Conservation (phyloP, 441 rosid genomes). For the Jatropha podagrica region DNA sequence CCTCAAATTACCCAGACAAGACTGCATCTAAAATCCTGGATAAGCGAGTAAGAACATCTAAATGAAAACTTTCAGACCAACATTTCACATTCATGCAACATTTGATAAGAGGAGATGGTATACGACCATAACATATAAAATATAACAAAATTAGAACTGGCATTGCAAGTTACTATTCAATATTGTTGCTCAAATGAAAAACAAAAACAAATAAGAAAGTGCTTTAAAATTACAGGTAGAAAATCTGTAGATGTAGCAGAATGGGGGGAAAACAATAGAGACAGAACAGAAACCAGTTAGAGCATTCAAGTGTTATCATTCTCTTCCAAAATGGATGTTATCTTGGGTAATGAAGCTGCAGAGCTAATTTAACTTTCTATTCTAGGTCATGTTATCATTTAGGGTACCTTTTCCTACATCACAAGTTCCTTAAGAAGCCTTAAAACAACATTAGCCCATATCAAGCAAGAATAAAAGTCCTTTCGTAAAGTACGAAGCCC, state of each 20-base stretch:
- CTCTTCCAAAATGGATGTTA: not conserved
- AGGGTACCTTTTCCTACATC: not conserved
- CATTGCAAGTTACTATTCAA: not conserved
- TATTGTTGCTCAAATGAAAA: not conserved
- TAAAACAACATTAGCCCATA: too few species aligned
- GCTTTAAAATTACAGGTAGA: not conserved
- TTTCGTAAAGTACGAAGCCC: constrained; percentile 16
- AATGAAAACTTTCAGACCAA: not conserved
- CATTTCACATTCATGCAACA: not conserved
- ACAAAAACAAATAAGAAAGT: not conserved
- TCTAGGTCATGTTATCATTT: not conserved
- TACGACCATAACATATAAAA: not conserved
- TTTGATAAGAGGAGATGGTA: not conserved
- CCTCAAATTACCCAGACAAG: constrained; percentile 1
- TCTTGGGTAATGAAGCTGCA: constrained; percentile 3
- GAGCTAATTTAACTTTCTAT: not conserved
- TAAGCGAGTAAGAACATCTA: not conserved
- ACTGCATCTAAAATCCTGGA: too few species aligned
- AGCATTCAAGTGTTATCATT: not conserved
- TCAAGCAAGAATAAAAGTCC: not conserved
- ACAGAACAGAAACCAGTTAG: not conserved
- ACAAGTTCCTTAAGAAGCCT: constrained; percentile 1
- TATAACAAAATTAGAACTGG: not conserved
- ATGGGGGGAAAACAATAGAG: not conserved
- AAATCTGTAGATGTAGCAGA: not conserved